Evolutionary conservation across 1,284 basidiomycete species (phyloP).

Genomic region (Trichosporon coremiiforme): DNA sequence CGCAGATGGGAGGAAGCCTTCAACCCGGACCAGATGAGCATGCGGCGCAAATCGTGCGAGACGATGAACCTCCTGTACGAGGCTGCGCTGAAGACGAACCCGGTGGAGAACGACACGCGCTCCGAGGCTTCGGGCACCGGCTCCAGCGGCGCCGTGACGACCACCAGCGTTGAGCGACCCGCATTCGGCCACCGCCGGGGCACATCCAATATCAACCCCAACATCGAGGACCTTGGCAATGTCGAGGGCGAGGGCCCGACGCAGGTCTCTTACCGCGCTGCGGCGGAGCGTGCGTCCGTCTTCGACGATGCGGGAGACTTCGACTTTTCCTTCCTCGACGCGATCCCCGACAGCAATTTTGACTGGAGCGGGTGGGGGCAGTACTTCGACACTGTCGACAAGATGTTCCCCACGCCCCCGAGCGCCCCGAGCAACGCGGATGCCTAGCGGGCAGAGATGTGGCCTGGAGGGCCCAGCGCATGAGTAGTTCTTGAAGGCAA

Average conservation of each 20-base stretch:
- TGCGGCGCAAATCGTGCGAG: constrained; percentile 75
- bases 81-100: constrained; percentile 72
- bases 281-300: constrained; percentile 19
- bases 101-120: constrained; percentile 43
- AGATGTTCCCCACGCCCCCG: constrained; percentile 23
- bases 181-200: constrained; percentile 12
- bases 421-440: constrained; percentile 15
- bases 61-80: constrained; percentile 90
- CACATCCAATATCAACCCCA: constrained; percentile 17
- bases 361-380: constrained; percentile 65
- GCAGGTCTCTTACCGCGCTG: constrained; percentile 24
- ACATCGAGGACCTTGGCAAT: constrained; percentile 15
- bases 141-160: constrained; percentile 49
- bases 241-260: constrained; percentile 25
- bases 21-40: constrained; percentile 77
- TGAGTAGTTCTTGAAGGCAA: too few relatives aligned
- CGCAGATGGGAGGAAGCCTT: constrained; percentile 73
- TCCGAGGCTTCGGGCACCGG: constrained; percentile 41
- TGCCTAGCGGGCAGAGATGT: background rate
- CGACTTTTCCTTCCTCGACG: constrained; percentile 74
- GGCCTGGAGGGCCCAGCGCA: too few relatives aligned
- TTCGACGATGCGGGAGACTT: constrained; percentile 39
- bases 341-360: constrained; percentile 80
- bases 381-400: constrained; percentile 33
- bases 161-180: constrained; percentile 9